A percentile compares a stretch with the other conserved stretches of the same genome.
Conservation (phyloP, 2,329 filamentous ascomycete species). For the Botrytis porri region DNA sequence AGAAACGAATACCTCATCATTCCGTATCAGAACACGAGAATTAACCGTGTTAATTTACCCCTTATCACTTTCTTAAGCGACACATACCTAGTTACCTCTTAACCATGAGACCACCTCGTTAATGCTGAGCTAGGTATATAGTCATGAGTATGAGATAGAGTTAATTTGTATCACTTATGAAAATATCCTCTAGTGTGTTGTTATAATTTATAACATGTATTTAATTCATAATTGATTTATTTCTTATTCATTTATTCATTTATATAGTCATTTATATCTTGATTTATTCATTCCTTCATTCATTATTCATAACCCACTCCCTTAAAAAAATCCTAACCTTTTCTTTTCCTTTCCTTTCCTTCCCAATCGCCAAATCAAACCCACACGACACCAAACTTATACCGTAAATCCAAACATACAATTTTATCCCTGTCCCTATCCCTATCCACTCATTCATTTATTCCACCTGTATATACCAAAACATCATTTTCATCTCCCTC, state of each 20-base stretch:
- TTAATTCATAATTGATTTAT: no score
- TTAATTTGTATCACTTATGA: neutral
- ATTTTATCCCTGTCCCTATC: neutral
- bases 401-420: neutral
- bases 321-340: neutral
- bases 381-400: neutral
- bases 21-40: neutral
- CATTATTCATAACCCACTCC: neutral
- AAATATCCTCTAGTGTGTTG: neutral
- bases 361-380: neutral
- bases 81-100: rapidly evolving
- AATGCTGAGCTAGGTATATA: neutral
- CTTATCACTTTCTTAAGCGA: neutral
- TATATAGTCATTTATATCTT: no score
- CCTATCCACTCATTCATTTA: neutral
- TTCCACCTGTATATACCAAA: no score
- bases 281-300: neutral
- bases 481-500: neutral
- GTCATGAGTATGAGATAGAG: no score
- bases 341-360: neutral
- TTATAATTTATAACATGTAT: neutral
- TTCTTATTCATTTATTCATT: neutral
- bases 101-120: neutral
- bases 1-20: neutral
- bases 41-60: neutral